Evolutionary conservation across 805 yeast species (phyloP).

Genomic region (Phaffomyces thermotolerans): DNA sequence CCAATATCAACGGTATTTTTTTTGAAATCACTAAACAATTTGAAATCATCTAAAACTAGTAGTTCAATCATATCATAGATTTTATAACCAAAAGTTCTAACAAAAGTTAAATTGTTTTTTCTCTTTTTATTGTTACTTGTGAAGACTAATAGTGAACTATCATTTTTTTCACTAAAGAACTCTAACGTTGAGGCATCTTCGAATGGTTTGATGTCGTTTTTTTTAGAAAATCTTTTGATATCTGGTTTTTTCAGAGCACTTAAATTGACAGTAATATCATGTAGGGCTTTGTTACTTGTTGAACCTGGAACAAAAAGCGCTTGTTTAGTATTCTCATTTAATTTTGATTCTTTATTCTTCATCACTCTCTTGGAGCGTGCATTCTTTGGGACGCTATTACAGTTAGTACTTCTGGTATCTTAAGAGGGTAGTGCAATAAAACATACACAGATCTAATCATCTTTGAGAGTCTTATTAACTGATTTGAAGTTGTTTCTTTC

Average conservation of each 20-base stretch:
- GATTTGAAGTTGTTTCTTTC: not conserved
- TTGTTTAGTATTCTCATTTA: conserved; percentile 81
- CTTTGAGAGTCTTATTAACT: not conserved
- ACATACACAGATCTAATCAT: conserved; percentile 11
- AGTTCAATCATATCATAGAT: conserved; percentile 93
- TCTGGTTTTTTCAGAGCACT: conserved; percentile 88
- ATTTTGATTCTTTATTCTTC: conserved; percentile 80
- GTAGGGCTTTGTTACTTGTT: conserved; percentile 68
- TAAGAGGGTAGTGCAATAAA: not conserved
- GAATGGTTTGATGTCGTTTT: conserved; percentile 86
- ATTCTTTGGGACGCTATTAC: conserved; percentile 70
- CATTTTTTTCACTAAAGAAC: conserved; percentile 93
- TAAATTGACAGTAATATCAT: conserved; percentile 84
- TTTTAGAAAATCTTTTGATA: conserved; percentile 77
- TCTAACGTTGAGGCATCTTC: conserved; percentile 83
- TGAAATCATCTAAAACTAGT: conserved; percentile 58
- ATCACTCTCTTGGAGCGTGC: conserved; percentile 94
- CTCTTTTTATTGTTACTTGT: conserved; percentile 82
- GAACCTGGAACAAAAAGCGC: conserved; percentile 91
- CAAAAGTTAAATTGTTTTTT: conserved; percentile 82
- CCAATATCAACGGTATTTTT: conserved; percentile 80
- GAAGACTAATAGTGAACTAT: conserved; percentile 74
- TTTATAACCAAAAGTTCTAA: conserved; percentile 84
- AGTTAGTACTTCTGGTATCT: conserved; percentile 11
- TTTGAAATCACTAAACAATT: conserved; percentile 73